Conservation (phyloP, 805 yeast genomes). For the Saccharomycopsis oosterbeekiorum region DNA sequence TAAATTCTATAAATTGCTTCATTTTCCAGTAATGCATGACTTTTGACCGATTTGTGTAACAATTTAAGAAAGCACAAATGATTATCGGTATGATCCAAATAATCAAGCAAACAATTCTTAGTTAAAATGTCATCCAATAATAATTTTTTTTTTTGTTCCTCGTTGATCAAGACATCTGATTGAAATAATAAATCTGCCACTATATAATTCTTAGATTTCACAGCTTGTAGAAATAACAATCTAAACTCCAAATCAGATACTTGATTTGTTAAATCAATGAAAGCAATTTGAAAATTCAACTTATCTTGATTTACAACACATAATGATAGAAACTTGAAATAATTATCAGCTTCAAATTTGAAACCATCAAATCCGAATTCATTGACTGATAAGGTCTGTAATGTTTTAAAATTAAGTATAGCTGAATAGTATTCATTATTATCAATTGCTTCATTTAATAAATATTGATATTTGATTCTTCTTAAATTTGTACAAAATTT, state of each 20-base stretch:
- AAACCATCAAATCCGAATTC: slow-evolving; percentile 1
- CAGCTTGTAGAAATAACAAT: not conserved
- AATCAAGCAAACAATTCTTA: not conserved
- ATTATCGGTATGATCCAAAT: not conserved
- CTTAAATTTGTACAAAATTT: not conserved
- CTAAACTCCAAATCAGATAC: not conserved
- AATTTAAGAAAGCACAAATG: not conserved
- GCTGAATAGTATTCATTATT: slow-evolving; percentile 3
- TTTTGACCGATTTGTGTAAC: not conserved
- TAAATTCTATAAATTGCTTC: not conserved
- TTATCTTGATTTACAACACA: not conserved
- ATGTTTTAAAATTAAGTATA: not conserved
- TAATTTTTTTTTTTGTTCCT: not conserved
- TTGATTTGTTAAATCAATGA: not conserved
- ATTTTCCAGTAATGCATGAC: not conserved
- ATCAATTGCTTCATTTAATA: not conserved
- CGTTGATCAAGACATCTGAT: not conserved
- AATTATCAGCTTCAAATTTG: not conserved
- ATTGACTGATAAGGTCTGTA: not conserved
- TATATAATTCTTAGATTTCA: not conserved
- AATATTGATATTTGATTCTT: not conserved
- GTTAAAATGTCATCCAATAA: not conserved
- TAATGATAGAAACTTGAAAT: not conserved
- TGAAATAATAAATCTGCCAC: not conserved
- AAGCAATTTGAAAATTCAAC: not conserved